Base-by-base conservation (phyloP, 257 asterid genomes). In the Solanum habrochaites region DNA sequence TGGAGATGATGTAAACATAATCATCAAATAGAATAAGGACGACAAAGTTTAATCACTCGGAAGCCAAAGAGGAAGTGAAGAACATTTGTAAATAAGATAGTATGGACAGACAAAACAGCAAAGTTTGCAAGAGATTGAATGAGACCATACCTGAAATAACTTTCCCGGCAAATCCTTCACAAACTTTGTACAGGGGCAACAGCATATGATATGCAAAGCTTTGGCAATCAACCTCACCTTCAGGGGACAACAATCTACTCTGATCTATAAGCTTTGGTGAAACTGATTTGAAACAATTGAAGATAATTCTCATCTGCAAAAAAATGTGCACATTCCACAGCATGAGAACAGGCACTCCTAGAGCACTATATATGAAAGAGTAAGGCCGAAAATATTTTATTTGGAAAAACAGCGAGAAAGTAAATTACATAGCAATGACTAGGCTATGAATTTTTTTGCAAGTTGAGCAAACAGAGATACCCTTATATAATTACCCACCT, bases 251-350 rank as follows among this genome's bases (percentile, higher is more conserved):
- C 32, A 82, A 67, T 70, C 58, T 86, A 77, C 85, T 82, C 84
- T 77, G 52, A 42, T 89, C 83, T 56, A 97, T 92, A 69, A 97
- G 94, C 86, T 89, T 89, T 11, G 96, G 93, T 4, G 98, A 93
- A 84, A 96, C 87, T 83, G 88, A 88, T 91, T 95, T 93, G 93
- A 94, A 93, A 90, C 95, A 93, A 83, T 88, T 91, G 90, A 97
- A 94, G 81, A 95, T 92, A 71, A 93, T 86, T 92, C 92, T 95
- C 94, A 95, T 93, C 99, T 97, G 98, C 93, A 90, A 84, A 84
- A 25, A 10, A 42, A 42, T 23, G 71, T 31, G 23, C 40, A 5
- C 39, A 62, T 67, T 42, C 32, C 29, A 16, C 87, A 43, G 60
- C 42, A 84, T 14, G 62, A 84, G 87, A 31, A 31, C 67, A 84